These are phyloP conservation scores for Acrodontium crateriforme DNA, from an alignment of 2,329 filamentous ascomycete genomes.

Conservation along the genomic window DNA sequence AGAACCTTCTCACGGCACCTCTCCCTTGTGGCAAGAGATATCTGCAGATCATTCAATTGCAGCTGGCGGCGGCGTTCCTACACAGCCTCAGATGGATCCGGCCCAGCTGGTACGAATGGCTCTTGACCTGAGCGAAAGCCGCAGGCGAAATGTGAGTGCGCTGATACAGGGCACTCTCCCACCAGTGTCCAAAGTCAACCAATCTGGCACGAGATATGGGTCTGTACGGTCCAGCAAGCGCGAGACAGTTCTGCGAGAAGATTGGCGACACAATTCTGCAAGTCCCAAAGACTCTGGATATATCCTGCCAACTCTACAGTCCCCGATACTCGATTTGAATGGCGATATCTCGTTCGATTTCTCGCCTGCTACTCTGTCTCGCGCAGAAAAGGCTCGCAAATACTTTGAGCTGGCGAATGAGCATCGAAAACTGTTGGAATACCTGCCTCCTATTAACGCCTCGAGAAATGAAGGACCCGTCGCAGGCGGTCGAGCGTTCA, in stretches of 20 bases:
- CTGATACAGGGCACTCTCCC: slow-evolving; percentile 43
- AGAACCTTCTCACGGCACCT: slow-evolving; percentile 15
- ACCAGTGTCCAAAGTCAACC: slow-evolving; percentile 35
- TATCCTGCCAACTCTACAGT: slow-evolving; percentile 35
- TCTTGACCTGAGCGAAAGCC: slow-evolving; percentile 71
- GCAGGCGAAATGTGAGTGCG: slow-evolving; percentile 48
- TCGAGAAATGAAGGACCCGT: slow-evolving; percentile 24
- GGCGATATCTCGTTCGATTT: slow-evolving; percentile 51
- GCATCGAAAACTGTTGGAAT: slow-evolving; percentile 66
- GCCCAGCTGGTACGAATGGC: slow-evolving; percentile 89
- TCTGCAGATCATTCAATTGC: slow-evolving; percentile 7
- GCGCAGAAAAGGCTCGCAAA: slow-evolving; percentile 71
- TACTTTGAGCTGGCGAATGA: slow-evolving; percentile 77
- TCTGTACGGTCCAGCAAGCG: too few species aligned
- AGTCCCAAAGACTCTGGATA: neutral
- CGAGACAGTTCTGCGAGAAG: too few species aligned
- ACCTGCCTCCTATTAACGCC: slow-evolving; percentile 54
- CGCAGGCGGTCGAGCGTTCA: slow-evolving; percentile 59
- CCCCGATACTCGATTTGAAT: slow-evolving; percentile 1
- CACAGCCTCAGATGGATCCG: slow-evolving; percentile 49
- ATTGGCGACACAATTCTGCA: neutral
- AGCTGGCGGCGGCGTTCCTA: slow-evolving; percentile 2
- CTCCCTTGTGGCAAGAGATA: slow-evolving; percentile 16
- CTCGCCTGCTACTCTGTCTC: slow-evolving; percentile 64
- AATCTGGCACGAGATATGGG: slow-evolving; percentile 20